A percentile compares a stretch with the other conserved stretches of the same genome.
Evolutionary conservation across 371 early-diverging fungal genomes (phyloP).

Genomic region (Conidiobolus incongruus): DNA sequence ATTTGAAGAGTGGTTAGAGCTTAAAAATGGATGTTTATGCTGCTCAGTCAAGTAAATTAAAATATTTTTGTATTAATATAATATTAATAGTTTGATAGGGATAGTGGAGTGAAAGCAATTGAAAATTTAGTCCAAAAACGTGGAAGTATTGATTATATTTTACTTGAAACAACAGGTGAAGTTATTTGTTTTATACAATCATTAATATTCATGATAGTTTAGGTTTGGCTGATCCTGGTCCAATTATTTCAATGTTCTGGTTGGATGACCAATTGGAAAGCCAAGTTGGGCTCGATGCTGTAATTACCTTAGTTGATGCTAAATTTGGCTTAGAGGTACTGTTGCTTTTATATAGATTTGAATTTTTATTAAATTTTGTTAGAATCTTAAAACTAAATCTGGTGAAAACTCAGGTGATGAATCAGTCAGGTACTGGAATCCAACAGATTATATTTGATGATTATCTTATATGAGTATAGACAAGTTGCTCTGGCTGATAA

Average conservation of each 20-base stretch:
- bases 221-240: slow-evolving; percentile 58
- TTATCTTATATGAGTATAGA: no score
- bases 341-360: slow-evolving; percentile 8
- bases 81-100: slow-evolving; percentile 20
- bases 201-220: slow-evolving; percentile 8
- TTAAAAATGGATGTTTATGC: slow-evolving; percentile 91
- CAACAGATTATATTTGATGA: no score
- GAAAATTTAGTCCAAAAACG: slow-evolving; percentile 76
- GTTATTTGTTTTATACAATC: neutral
- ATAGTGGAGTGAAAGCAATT: slow-evolving; percentile 83
- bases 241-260: slow-evolving; percentile 93
- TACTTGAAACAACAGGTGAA: slow-evolving; percentile 76
- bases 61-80: neutral
- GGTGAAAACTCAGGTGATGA: no score
- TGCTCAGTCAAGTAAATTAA: slow-evolving; percentile 70
- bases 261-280: slow-evolving; percentile 79
- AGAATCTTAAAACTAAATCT: no score
- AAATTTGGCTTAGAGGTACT: slow-evolving; percentile 44
- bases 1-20: slow-evolving; percentile 90
- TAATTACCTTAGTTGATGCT: slow-evolving; percentile 83
- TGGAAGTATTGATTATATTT: slow-evolving; percentile 79
- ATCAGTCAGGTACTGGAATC: no score
- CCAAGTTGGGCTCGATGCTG: slow-evolving; percentile 77
- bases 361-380: no score
- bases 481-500: no score